Evolutionary conservation across 164 flowering plant genomes (phyloP).

Genomic region (Nelumbo lutea): DNA sequence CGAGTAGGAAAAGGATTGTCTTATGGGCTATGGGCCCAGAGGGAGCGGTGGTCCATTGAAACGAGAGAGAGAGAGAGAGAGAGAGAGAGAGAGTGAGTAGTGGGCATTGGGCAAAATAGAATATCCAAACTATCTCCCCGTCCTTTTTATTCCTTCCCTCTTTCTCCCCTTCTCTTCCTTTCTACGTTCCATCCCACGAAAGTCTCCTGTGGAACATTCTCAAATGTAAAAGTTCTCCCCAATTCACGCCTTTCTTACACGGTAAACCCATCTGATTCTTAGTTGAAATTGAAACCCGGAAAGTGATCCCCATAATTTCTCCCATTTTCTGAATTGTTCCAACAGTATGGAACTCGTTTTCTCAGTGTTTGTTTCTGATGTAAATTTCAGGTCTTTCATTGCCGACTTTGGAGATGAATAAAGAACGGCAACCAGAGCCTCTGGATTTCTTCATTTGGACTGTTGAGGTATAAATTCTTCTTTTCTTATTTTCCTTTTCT

Average conservation of each 20-base stretch:
- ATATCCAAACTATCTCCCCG: no score
- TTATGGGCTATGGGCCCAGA: no score
- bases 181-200: neutral
- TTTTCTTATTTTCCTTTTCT: neutral
- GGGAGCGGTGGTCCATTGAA: no score
- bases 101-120: no score
- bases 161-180: no score
- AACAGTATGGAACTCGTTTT: neutral
- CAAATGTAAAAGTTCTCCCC: neutral
- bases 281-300: neutral
- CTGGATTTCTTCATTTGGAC: slow-evolving; percentile 40
- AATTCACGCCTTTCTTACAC: neutral
- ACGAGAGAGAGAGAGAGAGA: no score
- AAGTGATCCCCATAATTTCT: neutral
- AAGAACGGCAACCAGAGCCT: slow-evolving; percentile 29
- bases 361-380: neutral
- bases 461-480: slow-evolving; percentile 21
- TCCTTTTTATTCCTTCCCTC: neutral
- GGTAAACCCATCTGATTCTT: neutral
- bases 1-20: neutral
- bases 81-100: no score
- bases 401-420: slow-evolving; percentile 17
- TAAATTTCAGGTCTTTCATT: neutral
- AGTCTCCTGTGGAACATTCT: neutral
- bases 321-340: neutral